phyloP scores from a whole-genome alignment of 306 rosid genomes.

The Calophaca sinica region DNA sequence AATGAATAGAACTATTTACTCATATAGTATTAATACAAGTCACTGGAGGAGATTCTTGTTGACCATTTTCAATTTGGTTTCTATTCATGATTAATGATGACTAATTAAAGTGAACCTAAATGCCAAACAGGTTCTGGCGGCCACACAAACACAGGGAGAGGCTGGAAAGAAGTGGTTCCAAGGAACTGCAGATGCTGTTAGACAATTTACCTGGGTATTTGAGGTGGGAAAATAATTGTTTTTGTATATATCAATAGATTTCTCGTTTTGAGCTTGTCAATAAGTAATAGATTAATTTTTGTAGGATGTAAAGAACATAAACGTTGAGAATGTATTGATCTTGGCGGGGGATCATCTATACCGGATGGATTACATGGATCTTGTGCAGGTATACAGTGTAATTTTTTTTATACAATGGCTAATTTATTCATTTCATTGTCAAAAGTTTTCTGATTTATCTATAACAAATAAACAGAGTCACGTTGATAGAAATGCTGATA shows the following conservation, averaged over 20 bases:
- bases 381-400: slow-evolving; percentile 67
- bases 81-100: slow-evolving; percentile 32
- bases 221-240: slow-evolving; percentile 63
- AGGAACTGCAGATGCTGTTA: slow-evolving; percentile 99
- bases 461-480: slow-evolving; percentile 68
- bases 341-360: slow-evolving; percentile 95
- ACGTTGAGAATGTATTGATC: slow-evolving; percentile 78
- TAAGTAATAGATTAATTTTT: slow-evolving; percentile 37
- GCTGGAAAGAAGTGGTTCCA: slow-evolving; percentile 95
- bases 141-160: slow-evolving; percentile 95
- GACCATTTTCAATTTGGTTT: slow-evolving; percentile 33
- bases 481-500: slow-evolving; percentile 76
- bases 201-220: slow-evolving; percentile 93
- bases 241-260: not conserved
- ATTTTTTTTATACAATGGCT: not conserved
- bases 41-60: slow-evolving; percentile 17
- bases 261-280: slow-evolving; percentile 3
- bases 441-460: slow-evolving; percentile 37
- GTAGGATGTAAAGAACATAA: slow-evolving; percentile 83
- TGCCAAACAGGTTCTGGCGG: slow-evolving; percentile 88
- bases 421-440: slow-evolving; percentile 29
- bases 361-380: slow-evolving; percentile 95
- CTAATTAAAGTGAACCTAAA: slow-evolving; percentile 26
- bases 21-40: no score
- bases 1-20: no score